A percentile compares a stretch with the other conserved stretches of the same genome.
Conservation (phyloP, 202 grass and related monocot genomes). For the Cymbopogon flexuosus region DNA sequence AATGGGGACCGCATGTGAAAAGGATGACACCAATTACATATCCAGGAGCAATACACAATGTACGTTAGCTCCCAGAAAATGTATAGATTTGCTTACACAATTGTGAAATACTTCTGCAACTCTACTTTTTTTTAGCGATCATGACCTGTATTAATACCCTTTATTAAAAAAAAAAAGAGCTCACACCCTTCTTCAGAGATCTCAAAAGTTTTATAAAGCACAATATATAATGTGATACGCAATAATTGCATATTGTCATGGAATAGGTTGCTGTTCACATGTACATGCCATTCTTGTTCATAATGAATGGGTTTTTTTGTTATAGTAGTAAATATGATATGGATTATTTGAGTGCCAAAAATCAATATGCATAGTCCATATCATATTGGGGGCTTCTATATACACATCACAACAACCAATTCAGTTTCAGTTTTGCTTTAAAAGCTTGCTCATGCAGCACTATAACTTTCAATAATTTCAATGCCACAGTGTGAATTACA, state of each 20-base stretch:
- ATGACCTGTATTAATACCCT: not conserved
- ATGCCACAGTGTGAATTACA: not conserved
- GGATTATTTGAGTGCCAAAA: not conserved
- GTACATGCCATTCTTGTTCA: not conserved
- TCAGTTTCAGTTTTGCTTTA: not conserved
- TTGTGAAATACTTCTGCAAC: not conserved
- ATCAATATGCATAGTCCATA: not conserved
- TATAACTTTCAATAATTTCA: not conserved
- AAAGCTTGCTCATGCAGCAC: not conserved
- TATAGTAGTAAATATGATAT: not conserved
- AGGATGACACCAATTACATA: slow-evolving; percentile 1
- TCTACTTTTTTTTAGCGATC: not conserved
- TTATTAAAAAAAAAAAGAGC: slow-evolving; percentile 13
- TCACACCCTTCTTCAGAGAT: not conserved
- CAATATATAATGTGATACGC: not conserved
- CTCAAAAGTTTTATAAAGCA: not conserved
- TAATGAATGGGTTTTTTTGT: slow-evolving; percentile 17
- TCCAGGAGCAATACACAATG: not conserved
- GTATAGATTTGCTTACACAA: not conserved
- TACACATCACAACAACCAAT: not conserved
- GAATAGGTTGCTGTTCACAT: not conserved
- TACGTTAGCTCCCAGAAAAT: not conserved
- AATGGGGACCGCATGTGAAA: not conserved
- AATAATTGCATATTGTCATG: not conserved
- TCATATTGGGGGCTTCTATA: not conserved